Base-by-base conservation (phyloP, 805 yeast genomes). In the Candida qinlingensis region DNA sequence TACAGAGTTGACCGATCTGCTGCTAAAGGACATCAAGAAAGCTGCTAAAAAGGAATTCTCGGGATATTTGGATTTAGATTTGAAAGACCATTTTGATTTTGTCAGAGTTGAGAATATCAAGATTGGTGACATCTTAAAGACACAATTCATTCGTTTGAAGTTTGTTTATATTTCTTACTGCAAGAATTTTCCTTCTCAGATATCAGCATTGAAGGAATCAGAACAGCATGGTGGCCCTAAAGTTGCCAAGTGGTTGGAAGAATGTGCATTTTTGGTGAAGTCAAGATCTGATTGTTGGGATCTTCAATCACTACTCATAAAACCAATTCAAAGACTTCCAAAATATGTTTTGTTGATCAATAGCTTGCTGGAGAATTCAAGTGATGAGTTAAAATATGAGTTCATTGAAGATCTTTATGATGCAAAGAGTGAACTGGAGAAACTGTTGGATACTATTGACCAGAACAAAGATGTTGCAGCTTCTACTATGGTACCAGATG, bases 111-210 rank as follows among this genome's bases (percentile, higher is more conserved):
- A 45, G 12, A 35, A 45, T 2, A 43, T 67, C 12, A 61, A 66
- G 45, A 48, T 70, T 34, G 69, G 67, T 13, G 58, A 59, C 27
- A 35, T 59, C 10, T 54, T 71, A 5, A 60, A 60, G 29, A 58
- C 61, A 11, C 63, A 66, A 43, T 58, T 68, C 44, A 55, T 60
- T 34, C 58, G 73, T 44, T 54, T 67, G 19, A 67, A 57, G 44
- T 54, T 69, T 3, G 63, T 69, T 0, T 72, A 70, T 45, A 30
- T 54, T 4, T 64, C 65, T 5, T 72, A 70, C 51, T 59, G 60
- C 25, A 55, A 58, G 3, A 60, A 62, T 8, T 68, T 68, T 46
- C 46, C 56, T 27, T 50, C 56, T 30, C 75, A 69, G 47, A 50
- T 64, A 43, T 53, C 54, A 5, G 53, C 65, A 11, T 51, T 69